Evolutionary conservation across 1,139 yeast species (phyloP), one percentile per base, ranked within the genome.

Genomic region (Saccharomyces hybrid): DNA sequence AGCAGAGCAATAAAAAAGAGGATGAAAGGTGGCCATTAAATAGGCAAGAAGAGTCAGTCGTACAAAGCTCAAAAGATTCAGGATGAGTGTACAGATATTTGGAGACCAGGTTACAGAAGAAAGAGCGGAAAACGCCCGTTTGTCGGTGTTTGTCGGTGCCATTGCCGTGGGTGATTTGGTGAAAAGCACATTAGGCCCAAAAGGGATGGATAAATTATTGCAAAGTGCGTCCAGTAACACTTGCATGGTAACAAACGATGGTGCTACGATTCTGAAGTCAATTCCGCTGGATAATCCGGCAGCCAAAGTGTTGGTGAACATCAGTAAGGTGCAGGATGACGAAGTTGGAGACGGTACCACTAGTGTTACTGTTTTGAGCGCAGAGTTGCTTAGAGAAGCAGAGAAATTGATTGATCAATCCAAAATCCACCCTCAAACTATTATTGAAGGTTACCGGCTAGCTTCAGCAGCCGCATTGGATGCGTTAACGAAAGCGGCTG

Each of bases 31-130:
- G 5, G 16, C 11, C 9, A 13, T 41, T 23, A 19, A 11, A 9
- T 41, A 19, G 11, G 5, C 23, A 41, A n/a, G 13, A 19, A 41
- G 11, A 5, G 13, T 4, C 16, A 41, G 26, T 41, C 5, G 8
- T 7, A 16, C 29, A 19, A 19, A 19, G 7, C 29, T 6, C 9
- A 34, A 34, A 29, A 13, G 13, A 13, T 29, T 13, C 13, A 34
- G 28, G 26, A 64, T 68, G 75, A 72, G 75, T 60, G 95, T 90
- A 60, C 93, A 89, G 66, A 91, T 93, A 68, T 89, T 93, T 75
- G 96, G 96, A 58, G 99, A 95, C 71, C 97, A 93, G 73, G 98
- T 95, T 55, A 86, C 95, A 8, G 99, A 93, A 73, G 99, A 93
- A 74, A 82, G 98, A 65, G 99, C 95, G 44, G 99, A 93, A 73